Base-by-base conservation (phyloP, 2,329 filamentous ascomycete species). In the Ophiocordyceps robertsii region DNA sequence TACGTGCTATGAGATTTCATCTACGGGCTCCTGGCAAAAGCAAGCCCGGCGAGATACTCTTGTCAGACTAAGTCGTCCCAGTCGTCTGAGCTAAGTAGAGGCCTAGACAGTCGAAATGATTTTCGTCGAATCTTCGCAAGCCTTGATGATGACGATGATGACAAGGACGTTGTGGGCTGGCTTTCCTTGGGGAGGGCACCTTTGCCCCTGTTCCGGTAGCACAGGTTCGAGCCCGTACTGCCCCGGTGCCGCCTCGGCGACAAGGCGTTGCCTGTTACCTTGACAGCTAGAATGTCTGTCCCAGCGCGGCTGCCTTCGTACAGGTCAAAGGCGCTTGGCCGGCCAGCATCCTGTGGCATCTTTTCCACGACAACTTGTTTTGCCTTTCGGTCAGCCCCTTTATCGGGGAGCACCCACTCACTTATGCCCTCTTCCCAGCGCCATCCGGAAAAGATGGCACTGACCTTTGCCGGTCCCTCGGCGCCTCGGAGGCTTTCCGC, bases 401-500 rank as follows among this genome's bases (percentile, higher is more conserved):
- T 49, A 32, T 47, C 51, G 11, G 47, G 47, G 29, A 53, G 43
- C 31, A 64, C 57, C 63, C 62, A 65, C 44, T 66, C 63, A 41
- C 62, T 60, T 24, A 66, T 64, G 16, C 60, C 61, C 35, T 64
- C 61, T 39, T 66, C 63, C 63, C 63, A 66, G 35, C 51, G 50
- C 55, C 61, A 65, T 7, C 61, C 61, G 3, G 58, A 55, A 40
- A 62, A 63, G 6, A 59, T 51, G 10, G 46, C 51, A 21, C 44
- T 51, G 7, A 45, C 33, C 14, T 39, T 41, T 16, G 42, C 43
- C 19, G 44, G 46, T 13, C 41, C 40, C 19, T 46, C 43, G 7
- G 37, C 33, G 9, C 37, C 43, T 19, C 50, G 43, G 24, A 73
- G 56, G 29, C 56, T 62, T 48, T 77, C 73, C 3, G 72, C 73